Base-by-base conservation (phyloP, 208 protist genomes). In the Porcisia deanei region DNA sequence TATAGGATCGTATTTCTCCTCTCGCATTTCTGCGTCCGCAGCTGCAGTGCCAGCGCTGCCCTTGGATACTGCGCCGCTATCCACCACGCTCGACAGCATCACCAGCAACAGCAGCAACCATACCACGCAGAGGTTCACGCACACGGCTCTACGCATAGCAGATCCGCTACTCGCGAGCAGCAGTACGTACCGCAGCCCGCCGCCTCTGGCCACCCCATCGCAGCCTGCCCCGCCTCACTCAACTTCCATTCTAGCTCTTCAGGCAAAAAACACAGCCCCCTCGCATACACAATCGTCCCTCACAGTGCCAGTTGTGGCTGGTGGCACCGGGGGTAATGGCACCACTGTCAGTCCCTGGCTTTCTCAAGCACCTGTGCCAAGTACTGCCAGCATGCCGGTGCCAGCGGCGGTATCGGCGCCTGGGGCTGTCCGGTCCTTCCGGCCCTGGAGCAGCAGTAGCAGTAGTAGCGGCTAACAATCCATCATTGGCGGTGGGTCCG, bases 1-100 rank as follows among this genome's bases (percentile, higher is more conserved):
- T 16, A 65, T 76, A 5, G 77, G 77, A 22, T 70, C 77, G 4
- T 81, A 81, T 57, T 81, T 81, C 34, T 57, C 77, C 12, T 73
- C 25, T 41, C 71, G 77, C 3, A 6, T 55, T 37, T 43, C 47
- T 57, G n/a, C 12, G 25, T 16, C 66, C 41, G 20, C 58, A 53
- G 39, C 43, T 34, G 41, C 57, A 3, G 30, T 25, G 25, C 54
- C 39, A 12, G 22, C 53, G 43, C 47, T 41, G 37, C 8, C 52
- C 18, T 5, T 43, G 25, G 10, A 30, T 30, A 30, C 59, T 8
- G 47, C 55, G 41, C 77, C 65, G 12, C 77, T 54, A 8, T 59
- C 74, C 55, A 63, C 72, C 30, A 77, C 57, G 39, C 80, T 4
- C n/a, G 22, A 41, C 7, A 75, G 47, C 22, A 79, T 59, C 65